These are phyloP conservation scores for Omphalea diandra DNA, from an alignment of 441 rosid genomes.

Conservation along the genomic window DNA sequence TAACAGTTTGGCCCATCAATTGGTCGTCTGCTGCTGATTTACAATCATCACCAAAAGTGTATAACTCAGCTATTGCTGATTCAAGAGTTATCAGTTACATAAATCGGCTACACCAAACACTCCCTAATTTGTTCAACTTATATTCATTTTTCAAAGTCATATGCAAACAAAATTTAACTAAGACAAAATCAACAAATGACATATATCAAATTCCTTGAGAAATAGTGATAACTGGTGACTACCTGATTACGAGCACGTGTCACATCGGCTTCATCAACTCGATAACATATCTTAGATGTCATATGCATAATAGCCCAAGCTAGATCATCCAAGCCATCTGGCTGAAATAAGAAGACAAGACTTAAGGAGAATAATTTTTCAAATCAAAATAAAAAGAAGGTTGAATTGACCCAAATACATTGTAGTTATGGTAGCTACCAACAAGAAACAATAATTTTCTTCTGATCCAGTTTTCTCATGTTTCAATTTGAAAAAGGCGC, in stretches of 20 bases:
- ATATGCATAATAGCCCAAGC: slow-evolving; percentile 92
- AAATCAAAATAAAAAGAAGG: neutral
- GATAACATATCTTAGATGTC: slow-evolving; percentile 73
- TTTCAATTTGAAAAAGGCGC: neutral
- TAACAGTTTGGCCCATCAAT: too few relatives aligned
- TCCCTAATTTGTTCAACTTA: too few relatives aligned
- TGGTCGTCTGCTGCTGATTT: too few relatives aligned
- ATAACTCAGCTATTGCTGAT: too few relatives aligned
- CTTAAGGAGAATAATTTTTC: slow-evolving; percentile 2
- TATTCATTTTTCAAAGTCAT: too few relatives aligned
- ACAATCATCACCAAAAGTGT: too few relatives aligned
- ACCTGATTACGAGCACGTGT: slow-evolving; percentile 99
- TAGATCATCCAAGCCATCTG: slow-evolving; percentile 89
- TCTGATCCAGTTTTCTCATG: neutral
- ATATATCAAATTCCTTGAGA: neutral
- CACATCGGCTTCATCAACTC: slow-evolving; percentile 95
- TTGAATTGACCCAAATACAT: neutral
- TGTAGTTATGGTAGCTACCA: neutral
- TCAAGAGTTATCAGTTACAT: too few relatives aligned
- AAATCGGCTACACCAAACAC: too few relatives aligned
- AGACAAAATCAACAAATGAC: neutral
- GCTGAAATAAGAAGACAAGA: slow-evolving; percentile 46
- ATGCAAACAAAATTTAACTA: too few relatives aligned
- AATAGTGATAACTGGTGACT: neutral
- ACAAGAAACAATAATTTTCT: neutral